Percentiles rank a stretch among this genome's conserved stretches.
Evolutionary conservation across 139 green algal species (phyloP).

Genomic region (Haematococcus lacustris): DNA sequence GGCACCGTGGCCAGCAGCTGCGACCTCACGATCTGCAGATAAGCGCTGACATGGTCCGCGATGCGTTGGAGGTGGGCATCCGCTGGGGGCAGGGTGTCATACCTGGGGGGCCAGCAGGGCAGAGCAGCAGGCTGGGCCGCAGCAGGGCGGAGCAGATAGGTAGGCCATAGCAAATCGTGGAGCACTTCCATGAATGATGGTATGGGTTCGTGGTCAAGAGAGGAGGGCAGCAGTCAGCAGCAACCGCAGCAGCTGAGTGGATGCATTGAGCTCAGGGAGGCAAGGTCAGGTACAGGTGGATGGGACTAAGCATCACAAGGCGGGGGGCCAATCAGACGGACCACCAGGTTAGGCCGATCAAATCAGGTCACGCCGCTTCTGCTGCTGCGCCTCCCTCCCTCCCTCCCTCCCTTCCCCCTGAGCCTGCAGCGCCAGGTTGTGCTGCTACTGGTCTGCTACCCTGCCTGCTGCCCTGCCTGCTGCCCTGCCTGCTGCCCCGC

Average conservation of each 20-base stretch:
- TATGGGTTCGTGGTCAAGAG: background rate
- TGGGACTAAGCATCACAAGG: too few relatives aligned
- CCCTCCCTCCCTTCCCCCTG: too few relatives aligned
- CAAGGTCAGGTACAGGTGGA: too few relatives aligned
- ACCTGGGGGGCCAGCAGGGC: constrained; percentile 13
- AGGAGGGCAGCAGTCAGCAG: background rate
- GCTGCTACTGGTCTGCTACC: background rate
- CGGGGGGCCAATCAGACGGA: too few relatives aligned
- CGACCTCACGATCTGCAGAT: constrained; percentile 78
- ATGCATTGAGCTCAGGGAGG: too few relatives aligned
- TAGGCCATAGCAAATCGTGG: background rate
- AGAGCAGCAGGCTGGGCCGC: background rate
- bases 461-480: background rate
- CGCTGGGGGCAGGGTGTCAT: constrained; percentile 38
- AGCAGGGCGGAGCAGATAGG: background rate
- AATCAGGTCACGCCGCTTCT: too few relatives aligned
- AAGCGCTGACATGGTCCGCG: constrained; percentile 76
- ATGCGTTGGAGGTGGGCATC: constrained; percentile 68
- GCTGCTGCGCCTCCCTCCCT: too few relatives aligned
- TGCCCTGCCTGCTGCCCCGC: background rate
- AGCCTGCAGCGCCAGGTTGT: background rate
- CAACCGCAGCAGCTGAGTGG: background rate
- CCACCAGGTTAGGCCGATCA: too few relatives aligned
- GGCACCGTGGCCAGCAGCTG: constrained; percentile 86
- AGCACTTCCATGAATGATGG: background rate